A percentile compares a stretch with the other conserved stretches of the same genome.
Conservation (phyloP, 2,329 filamentous ascomycete genomes). For the Teratosphaeria viscida region DNA sequence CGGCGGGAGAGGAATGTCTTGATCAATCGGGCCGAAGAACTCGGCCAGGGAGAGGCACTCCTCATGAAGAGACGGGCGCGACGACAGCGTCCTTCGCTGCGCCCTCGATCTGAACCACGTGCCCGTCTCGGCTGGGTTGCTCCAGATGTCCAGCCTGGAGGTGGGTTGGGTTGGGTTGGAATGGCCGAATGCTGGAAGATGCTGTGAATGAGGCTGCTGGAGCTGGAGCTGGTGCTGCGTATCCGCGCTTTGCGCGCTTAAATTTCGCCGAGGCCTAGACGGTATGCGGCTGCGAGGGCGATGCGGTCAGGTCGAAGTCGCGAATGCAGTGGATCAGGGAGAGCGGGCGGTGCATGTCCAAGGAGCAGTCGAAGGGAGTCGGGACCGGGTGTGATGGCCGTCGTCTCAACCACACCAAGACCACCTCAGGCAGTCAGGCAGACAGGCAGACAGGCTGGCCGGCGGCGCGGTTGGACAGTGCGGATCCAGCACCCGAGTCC, state of each 20-base stretch:
- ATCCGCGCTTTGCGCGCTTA: constrained; percentile 3
- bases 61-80: background rate
- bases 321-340: background rate
- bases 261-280: constrained; percentile 1
- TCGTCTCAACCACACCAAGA: background rate
- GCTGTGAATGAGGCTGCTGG: background rate
- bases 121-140: background rate
- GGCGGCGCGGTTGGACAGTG: constrained; percentile 9
- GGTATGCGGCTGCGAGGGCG: background rate
- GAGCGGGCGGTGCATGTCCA: background rate
- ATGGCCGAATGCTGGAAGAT: background rate
- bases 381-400: background rate
- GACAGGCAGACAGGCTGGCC: background rate
- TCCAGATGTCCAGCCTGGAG: background rate
- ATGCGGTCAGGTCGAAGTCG: background rate
- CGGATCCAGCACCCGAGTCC: background rate
- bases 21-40: constrained; percentile 4
- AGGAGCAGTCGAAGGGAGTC: background rate
- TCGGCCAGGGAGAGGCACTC: background rate
- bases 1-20: constrained; percentile 2
- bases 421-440: too few species aligned
- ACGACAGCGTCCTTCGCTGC: background rate
- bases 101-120: background rate
- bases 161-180: background rate
- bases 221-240: background rate